Conservation (phyloP, 2,329 filamentous ascomycete genomes). For the Aphanoascus verrucosus region DNA sequence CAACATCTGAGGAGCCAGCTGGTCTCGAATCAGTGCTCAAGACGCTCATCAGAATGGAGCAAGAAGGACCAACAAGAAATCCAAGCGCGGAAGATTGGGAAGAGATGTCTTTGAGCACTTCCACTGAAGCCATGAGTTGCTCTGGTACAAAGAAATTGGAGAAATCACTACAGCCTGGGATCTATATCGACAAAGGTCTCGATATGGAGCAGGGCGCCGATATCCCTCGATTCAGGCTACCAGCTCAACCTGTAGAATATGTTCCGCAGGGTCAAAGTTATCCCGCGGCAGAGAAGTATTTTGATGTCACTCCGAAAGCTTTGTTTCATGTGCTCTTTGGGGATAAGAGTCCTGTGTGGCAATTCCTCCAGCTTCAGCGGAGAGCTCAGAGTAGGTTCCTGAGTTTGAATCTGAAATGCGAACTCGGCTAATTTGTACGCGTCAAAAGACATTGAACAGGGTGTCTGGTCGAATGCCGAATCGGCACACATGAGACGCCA, state of each 20-base stretch:
- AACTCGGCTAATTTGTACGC: constrained; percentile 16
- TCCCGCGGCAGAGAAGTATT: constrained; percentile 66
- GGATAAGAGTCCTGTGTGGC: constrained; percentile 90
- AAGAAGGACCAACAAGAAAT: constrained; percentile 47
- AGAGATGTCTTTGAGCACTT: constrained; percentile 54
- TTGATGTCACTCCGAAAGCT: constrained; percentile 84
- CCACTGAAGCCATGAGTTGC: constrained; percentile 38
- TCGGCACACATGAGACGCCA: constrained; percentile 62
- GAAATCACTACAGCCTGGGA: constrained; percentile 45
- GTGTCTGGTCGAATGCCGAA: constrained; percentile 67
- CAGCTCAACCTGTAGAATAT: constrained; percentile 68
- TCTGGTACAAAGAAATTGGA: constrained; percentile 28
- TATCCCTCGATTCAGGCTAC: constrained; percentile 66
- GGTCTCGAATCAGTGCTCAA: constrained; percentile 59
- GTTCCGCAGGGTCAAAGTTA: constrained; percentile 71
- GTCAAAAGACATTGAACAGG: constrained; percentile 59
- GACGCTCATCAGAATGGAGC: constrained; percentile 64
- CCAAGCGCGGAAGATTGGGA: constrained; percentile 87
- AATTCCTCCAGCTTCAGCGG: constrained; percentile 76
- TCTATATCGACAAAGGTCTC: constrained; percentile 54
- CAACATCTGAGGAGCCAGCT: constrained; percentile 59
- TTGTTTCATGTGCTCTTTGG: constrained; percentile 95
- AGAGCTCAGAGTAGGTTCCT: constrained; percentile 49
- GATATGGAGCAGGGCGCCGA: constrained; percentile 41
- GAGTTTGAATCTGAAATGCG: background rate